phyloP scores from a whole-genome alignment of 768 basidiomycete species.

The Inosperma sp. region DNA sequence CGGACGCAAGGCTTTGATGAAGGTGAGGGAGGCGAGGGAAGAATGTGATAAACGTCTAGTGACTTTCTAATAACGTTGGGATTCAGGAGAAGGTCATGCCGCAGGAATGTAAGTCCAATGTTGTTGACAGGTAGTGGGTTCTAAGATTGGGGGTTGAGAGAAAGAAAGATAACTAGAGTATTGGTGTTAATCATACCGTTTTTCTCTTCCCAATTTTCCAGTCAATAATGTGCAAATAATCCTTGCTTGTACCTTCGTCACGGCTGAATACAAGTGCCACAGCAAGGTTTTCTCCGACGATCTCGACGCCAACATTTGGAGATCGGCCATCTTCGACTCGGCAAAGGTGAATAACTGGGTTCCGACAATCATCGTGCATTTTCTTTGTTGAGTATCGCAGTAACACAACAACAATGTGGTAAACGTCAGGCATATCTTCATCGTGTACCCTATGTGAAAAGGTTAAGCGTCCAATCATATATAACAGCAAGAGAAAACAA shows the following conservation, averaged over 20 bases:
- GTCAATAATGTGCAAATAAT: slow-evolving; percentile 38
- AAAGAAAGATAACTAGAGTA: background rate
- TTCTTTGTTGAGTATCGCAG: slow-evolving; percentile 16
- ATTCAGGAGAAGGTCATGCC: slow-evolving; percentile 29
- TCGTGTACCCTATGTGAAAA: slow-evolving; percentile 2
- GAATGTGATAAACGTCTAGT: slow-evolving; percentile 35
- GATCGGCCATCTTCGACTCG: slow-evolving; percentile 21
- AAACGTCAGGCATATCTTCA: background rate
- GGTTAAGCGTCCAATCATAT: background rate
- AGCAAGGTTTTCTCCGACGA: slow-evolving; percentile 42
- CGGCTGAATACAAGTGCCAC: slow-evolving; percentile 30
- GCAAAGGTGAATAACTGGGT: slow-evolving; percentile 17
- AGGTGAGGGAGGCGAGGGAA: slow-evolving; percentile 14
- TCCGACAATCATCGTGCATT: slow-evolving; percentile 12
- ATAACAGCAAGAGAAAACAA: slow-evolving; percentile 10
- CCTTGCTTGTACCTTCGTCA: slow-evolving; percentile 13
- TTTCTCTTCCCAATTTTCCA: slow-evolving; percentile 39
- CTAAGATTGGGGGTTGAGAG: background rate
- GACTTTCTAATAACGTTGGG: slow-evolving; percentile 28
- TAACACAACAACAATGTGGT: slow-evolving; percentile 12
- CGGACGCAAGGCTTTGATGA: slow-evolving; percentile 17
- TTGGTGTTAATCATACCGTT: slow-evolving; percentile 31
- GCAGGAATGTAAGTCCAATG: slow-evolving; percentile 31
- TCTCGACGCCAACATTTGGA: slow-evolving; percentile 38
- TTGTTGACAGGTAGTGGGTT: slow-evolving; percentile 25